These are phyloP conservation scores for Ceratocystis diversiconidia DNA, from an alignment of 2,329 filamentous ascomycete genomes.

Conservation along the genomic window DNA sequence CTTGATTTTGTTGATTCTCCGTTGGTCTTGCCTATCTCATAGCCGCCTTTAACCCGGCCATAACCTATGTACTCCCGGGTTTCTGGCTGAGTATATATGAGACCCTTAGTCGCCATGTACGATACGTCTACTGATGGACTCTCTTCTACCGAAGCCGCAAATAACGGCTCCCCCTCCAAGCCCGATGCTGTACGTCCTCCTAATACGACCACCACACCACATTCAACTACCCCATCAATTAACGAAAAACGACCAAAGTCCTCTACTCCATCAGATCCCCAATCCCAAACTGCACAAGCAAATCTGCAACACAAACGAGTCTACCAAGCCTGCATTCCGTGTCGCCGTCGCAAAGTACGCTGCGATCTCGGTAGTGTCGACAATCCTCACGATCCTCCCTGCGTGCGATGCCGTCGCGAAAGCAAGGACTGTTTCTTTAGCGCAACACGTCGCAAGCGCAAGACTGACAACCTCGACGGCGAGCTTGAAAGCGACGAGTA, in stretches of 20 bases:
- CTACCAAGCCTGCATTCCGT: conserved; percentile 50
- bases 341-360: conserved; percentile 46
- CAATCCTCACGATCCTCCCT: conserved; percentile 85
- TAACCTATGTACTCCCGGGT: neutral
- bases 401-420: conserved; percentile 83
- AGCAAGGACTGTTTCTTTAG: conserved; percentile 97
- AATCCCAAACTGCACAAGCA: conserved; percentile 1
- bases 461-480: conserved; percentile 46
- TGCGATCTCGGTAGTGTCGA: conserved; percentile 64
- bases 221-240: neutral
- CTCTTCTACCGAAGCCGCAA: conserved; percentile 15
- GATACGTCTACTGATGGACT: neutral
- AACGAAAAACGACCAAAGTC: neutral
- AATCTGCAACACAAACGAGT: conserved; percentile 42
- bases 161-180: conserved; percentile 6
- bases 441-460: conserved; percentile 82
- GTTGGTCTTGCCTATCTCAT: neutral
- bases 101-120: conserved; percentile 7
- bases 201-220: neutral
- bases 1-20: neutral
- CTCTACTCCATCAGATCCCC: conserved; percentile 6
- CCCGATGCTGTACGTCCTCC: neutral
- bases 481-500: conserved; percentile 46
- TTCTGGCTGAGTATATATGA: neutral
- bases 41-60: neutral